Conservation (phyloP, 208 protist species). For the Trypanosoma congolense region DNA sequence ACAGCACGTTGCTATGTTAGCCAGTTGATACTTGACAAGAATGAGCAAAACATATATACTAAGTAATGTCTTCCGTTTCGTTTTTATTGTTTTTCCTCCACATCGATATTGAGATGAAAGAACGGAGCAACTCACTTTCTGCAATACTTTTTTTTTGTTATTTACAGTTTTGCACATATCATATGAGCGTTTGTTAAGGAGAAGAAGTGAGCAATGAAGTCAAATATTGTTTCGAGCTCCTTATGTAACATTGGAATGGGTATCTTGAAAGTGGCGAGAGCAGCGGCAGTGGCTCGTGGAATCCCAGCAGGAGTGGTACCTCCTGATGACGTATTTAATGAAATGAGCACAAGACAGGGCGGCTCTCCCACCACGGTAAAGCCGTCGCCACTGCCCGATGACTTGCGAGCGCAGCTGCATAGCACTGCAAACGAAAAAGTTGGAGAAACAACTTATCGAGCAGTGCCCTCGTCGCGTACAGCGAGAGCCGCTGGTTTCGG, state of each 20-base stretch:
- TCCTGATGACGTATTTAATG: background rate
- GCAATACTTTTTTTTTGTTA: conserved; percentile 2
- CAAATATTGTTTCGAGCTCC: conserved; percentile 6
- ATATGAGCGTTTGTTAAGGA: background rate
- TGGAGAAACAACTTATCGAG: conserved; percentile 24
- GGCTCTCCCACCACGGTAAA: background rate
- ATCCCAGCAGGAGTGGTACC: background rate
- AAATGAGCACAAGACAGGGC: background rate
- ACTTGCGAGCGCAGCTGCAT: background rate
- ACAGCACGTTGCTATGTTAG: too few relatives aligned
- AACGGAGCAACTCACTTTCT: background rate
- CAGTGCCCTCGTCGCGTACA: conserved; percentile 55
- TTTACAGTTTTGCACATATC: background rate
- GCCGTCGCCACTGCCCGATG: background rate
- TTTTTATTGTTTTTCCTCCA: conserved; percentile 4
- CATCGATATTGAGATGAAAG: too few relatives aligned
- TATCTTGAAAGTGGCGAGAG: conserved; percentile 27
- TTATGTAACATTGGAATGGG: conserved; percentile 54
- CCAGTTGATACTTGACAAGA: too few relatives aligned
- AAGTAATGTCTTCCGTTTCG: too few relatives aligned
- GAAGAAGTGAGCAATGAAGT: background rate
- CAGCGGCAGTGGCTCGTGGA: conserved; percentile 14
- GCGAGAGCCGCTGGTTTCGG: conserved; percentile 58
- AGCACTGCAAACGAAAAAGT: background rate
- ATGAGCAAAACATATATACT: too few relatives aligned